phyloP scores from a whole-genome alignment of 768 basidiomycete genomes.

The Leucogyrophana mollusca region DNA sequence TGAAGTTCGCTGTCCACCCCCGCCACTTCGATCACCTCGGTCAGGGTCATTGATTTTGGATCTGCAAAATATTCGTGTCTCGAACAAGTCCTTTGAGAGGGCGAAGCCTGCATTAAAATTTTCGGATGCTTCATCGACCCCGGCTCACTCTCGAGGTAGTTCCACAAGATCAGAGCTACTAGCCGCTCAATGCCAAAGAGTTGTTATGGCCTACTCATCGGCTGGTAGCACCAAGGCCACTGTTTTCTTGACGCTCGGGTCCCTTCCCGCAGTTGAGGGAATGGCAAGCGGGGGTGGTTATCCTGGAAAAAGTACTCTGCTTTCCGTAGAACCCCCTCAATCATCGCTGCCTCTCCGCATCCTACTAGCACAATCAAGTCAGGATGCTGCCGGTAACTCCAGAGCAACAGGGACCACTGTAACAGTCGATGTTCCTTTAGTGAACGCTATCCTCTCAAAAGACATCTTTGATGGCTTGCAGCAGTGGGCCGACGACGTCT shows the following conservation, averaged over 20 bases:
- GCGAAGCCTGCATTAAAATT: conserved; percentile 28
- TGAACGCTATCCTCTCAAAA: conserved; percentile 65
- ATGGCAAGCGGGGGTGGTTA: conserved; percentile 11
- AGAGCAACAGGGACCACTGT: conserved; percentile 10
- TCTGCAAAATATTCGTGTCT: conserved; percentile 49
- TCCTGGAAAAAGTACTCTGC: conserved; percentile 11
- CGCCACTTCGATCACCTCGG: conserved; percentile 41
- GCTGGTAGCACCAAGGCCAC: conserved; percentile 38
- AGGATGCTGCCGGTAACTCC: no score
- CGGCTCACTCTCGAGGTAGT: conserved; percentile 1
- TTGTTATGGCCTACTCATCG: conserved; percentile 49
- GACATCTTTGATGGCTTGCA: conserved; percentile 72
- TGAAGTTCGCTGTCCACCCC: conserved; percentile 67
- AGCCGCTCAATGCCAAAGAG: conserved; percentile 40
- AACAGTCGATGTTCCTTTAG: conserved; percentile 53
- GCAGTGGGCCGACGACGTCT: conserved; percentile 82
- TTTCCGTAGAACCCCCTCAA: conserved; percentile 18
- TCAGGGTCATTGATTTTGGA: conserved; percentile 74
- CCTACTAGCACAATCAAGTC: conserved; percentile 13
- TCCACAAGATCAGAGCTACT: conserved; percentile 23
- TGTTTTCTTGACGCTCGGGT: conserved; percentile 51
- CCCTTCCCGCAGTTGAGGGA: conserved; percentile 27
- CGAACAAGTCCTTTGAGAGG: conserved; percentile 20
- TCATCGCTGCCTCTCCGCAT: conserved; percentile 20
- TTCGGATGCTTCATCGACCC: conserved; percentile 14